phyloP scores from a whole-genome alignment of 2,329 filamentous ascomycete species.

The Colletotrichum truncatum region DNA sequence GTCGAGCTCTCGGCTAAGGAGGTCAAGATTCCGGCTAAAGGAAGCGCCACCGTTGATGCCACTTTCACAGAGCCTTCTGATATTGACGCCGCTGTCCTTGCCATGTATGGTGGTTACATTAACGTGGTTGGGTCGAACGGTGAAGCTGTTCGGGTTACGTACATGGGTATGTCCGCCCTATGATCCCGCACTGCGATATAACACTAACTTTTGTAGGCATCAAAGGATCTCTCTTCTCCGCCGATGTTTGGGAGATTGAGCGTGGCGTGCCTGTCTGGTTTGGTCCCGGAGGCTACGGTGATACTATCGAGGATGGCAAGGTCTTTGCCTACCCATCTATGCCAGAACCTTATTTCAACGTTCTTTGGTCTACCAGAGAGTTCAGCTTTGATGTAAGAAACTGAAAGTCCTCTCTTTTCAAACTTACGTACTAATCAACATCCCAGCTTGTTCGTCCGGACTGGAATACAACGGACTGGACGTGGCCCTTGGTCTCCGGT shows the following conservation, averaged over 20 bases:
- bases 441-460: neutral
- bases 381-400: conserved; percentile 36
- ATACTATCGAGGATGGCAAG: conserved; percentile 38
- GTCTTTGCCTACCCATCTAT: too few relatives aligned
- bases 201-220: conserved; percentile 21
- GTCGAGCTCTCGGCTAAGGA: conserved; percentile 52
- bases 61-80: conserved; percentile 44
- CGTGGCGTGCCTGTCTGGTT: too few relatives aligned
- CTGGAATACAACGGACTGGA: conserved; percentile 46
- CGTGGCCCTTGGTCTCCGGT: conserved; percentile 54
- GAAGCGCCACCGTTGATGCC: conserved; percentile 56
- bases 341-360: conserved; percentile 29
- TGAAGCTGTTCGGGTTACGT: conserved; percentile 35
- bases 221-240: conserved; percentile 45
- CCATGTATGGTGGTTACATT: conserved; percentile 38
- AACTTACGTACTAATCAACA: neutral
- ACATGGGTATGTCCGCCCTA: conserved; percentile 17
- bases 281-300: too few relatives aligned
- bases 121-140: conserved; percentile 35
- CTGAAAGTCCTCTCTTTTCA: neutral
- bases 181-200: accelerated
- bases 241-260: neutral
- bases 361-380: conserved; percentile 52
- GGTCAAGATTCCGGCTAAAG: conserved; percentile 48
- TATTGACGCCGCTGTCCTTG: conserved; percentile 31